phyloP scores from a whole-genome alignment of 768 basidiomycete species.

The Jaapia argillacea region DNA sequence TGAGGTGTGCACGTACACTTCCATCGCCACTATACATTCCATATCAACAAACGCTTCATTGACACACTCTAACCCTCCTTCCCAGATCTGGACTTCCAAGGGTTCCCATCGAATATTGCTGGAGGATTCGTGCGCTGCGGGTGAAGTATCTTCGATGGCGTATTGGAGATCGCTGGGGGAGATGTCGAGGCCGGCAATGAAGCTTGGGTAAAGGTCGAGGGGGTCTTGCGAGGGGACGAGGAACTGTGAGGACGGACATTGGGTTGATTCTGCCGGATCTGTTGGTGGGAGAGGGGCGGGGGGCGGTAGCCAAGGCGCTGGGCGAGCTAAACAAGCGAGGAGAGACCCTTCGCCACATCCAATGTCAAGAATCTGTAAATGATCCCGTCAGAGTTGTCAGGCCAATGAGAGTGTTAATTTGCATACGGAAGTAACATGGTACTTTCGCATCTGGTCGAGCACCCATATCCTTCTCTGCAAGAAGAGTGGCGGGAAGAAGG shows the following conservation, averaged over 20 bases:
- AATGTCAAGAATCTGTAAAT: slow-evolving; percentile 59
- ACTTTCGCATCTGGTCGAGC: slow-evolving; percentile 48
- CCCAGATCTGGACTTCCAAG: slow-evolving; percentile 57
- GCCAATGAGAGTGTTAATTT: too few species aligned
- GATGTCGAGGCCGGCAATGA: slow-evolving; percentile 64
- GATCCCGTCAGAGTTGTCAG: slow-evolving; percentile 1
- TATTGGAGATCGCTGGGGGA: slow-evolving; percentile 40
- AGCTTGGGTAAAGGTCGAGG: slow-evolving; percentile 45
- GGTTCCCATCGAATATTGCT: slow-evolving; percentile 53
- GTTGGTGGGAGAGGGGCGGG: slow-evolving; percentile 21
- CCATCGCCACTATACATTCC: slow-evolving; percentile 69
- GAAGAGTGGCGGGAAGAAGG: slow-evolving; percentile 58
- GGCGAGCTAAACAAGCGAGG: slow-evolving; percentile 58
- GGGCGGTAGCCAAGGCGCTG: slow-evolving; percentile 57
- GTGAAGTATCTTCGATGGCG: slow-evolving; percentile 39
- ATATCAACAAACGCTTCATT: slow-evolving; percentile 56
- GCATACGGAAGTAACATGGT: too few species aligned
- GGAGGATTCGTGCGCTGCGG: slow-evolving; percentile 12
- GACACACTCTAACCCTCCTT: slow-evolving; percentile 58
- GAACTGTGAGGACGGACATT: not conserved
- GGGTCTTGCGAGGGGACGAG: slow-evolving; percentile 6
- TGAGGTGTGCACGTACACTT: slow-evolving; percentile 51
- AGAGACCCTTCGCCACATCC: slow-evolving; percentile 81
- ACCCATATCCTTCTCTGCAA: slow-evolving; percentile 68
- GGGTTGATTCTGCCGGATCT: not conserved